Percentiles rank a stretch among this genome's conserved stretches.
Conservation (phyloP, 2,329 filamentous ascomycete genomes). For the Cryphonectria carpinicola region DNA sequence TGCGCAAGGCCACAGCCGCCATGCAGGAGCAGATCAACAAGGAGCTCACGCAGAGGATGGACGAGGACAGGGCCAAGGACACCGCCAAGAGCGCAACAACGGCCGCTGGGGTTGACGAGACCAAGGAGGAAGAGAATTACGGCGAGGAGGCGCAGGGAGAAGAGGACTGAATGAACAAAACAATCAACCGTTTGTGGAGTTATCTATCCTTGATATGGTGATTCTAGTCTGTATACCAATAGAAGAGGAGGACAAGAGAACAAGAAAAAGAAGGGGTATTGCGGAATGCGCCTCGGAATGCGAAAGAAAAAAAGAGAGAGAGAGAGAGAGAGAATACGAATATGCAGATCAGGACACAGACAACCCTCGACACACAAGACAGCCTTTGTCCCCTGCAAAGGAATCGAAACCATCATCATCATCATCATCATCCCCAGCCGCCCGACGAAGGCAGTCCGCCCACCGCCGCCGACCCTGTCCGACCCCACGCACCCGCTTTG, state of each 20-base stretch:
- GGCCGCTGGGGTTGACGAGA: slow-evolving; percentile 50
- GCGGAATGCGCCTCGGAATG: slow-evolving; percentile 15
- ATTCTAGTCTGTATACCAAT: slow-evolving; percentile 1
- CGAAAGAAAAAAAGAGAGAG: background rate
- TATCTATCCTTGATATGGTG: background rate
- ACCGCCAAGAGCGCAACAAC: slow-evolving; percentile 35
- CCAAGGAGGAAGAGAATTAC: slow-evolving; percentile 75
- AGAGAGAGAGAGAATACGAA: background rate
- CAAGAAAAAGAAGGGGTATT: slow-evolving; percentile 25
- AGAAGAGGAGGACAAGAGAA: slow-evolving; percentile 12
- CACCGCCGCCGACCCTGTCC: slow-evolving; percentile 1
- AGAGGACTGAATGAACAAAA: slow-evolving; percentile 51
- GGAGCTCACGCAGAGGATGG: slow-evolving; percentile 75
- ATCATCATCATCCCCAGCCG: slow-evolving; percentile 8
- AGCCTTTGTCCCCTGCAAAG: background rate
- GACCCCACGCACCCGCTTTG: slow-evolving; percentile 16
- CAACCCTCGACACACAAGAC: background rate
- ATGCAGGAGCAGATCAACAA: slow-evolving; percentile 72
- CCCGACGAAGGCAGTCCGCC: background rate
- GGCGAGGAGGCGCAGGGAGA: slow-evolving; percentile 79
- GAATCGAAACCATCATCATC: background rate
- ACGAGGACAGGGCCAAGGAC: slow-evolving; percentile 65
- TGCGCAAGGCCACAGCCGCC: slow-evolving; percentile 59
- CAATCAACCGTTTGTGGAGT: background rate
- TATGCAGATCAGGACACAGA: slow-evolving; percentile 2